Conservation (phyloP, 2,329 filamentous ascomycete genomes). For the Zymoseptoria tritici region DNA sequence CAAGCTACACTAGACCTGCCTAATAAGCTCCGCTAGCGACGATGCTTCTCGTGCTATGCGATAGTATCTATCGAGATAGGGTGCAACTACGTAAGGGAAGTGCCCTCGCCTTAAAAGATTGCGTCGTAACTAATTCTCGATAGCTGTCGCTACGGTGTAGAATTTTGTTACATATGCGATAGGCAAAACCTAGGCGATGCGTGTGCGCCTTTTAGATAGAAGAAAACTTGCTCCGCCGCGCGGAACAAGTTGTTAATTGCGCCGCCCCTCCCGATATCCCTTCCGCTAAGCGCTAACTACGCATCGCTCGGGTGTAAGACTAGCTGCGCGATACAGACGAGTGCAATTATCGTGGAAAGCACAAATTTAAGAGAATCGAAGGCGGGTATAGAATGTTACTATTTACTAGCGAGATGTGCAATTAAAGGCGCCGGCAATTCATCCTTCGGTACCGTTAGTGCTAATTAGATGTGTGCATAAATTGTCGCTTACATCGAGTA, state of each 20-base stretch:
- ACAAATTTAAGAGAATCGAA: background rate
- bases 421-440: background rate
- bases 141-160: background rate
- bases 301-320: background rate
- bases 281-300: background rate
- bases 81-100: slow-evolving; percentile 1
- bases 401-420: background rate
- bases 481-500: slow-evolving; percentile 2
- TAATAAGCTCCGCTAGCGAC: background rate
- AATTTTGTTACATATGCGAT: background rate
- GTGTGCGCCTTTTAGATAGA: background rate
- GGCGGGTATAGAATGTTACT: background rate
- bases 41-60: slow-evolving; percentile 1
- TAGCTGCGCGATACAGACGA: background rate
- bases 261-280: background rate
- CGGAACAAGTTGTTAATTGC: background rate
- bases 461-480: background rate
- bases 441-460: background rate
- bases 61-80: background rate
- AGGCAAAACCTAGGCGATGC: background rate
- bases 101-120: background rate
- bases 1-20: background rate
- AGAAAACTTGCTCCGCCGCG: background rate
- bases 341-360: background rate
- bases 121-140: background rate